A percentile compares a stretch with the other conserved stretches of the same genome.
Conservation (phyloP, 2,329 filamentous ascomycete genomes). For the Hortaea werneckii region DNA sequence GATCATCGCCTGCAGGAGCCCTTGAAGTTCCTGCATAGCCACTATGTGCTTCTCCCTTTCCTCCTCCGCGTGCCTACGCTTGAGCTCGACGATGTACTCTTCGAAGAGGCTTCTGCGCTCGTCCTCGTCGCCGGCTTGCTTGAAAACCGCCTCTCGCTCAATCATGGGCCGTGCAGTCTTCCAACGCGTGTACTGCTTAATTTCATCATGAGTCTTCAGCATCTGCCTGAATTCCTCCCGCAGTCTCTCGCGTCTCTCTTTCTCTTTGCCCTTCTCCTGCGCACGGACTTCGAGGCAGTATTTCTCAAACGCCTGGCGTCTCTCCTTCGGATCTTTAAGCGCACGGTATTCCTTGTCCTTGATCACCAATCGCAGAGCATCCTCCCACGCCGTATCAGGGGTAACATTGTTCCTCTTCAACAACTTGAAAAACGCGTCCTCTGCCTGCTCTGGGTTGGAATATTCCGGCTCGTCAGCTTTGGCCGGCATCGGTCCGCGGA, state of each 20-base stretch:
- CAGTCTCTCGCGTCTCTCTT: conserved; percentile 84
- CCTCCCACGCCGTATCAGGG: conserved; percentile 86
- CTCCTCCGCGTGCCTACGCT: conserved; percentile 66
- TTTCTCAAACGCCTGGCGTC: conserved; percentile 86
- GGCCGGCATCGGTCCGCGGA: conserved; percentile 23
- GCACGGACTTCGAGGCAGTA: conserved; percentile 82
- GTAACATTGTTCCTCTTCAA: conserved; percentile 77
- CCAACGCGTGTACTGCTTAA: conserved; percentile 95
- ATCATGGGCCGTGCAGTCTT: conserved; percentile 91
- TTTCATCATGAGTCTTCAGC: conserved; percentile 92
- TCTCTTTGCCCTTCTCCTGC: conserved; percentile 89
- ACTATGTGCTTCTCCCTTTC: conserved; percentile 63
- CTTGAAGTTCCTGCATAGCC: conserved; percentile 73
- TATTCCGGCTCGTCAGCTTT: conserved; percentile 53
- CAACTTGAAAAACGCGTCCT: conserved; percentile 85
- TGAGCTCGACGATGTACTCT: conserved; percentile 80
- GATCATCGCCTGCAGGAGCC: conserved; percentile 67
- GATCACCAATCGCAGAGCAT: conserved; percentile 74
- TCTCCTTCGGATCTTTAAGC: conserved; percentile 83
- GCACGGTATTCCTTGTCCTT: conserved; percentile 89
- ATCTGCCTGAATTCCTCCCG: conserved; percentile 91
- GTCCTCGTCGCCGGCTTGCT: conserved; percentile 74
- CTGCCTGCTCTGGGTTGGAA: conserved; percentile 71
- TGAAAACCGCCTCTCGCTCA: conserved; percentile 90
- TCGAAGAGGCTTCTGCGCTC: conserved; percentile 87